These are phyloP conservation scores for Termitomyces heimii DNA, from an alignment of 768 basidiomycete species.

Conservation along the genomic window DNA sequence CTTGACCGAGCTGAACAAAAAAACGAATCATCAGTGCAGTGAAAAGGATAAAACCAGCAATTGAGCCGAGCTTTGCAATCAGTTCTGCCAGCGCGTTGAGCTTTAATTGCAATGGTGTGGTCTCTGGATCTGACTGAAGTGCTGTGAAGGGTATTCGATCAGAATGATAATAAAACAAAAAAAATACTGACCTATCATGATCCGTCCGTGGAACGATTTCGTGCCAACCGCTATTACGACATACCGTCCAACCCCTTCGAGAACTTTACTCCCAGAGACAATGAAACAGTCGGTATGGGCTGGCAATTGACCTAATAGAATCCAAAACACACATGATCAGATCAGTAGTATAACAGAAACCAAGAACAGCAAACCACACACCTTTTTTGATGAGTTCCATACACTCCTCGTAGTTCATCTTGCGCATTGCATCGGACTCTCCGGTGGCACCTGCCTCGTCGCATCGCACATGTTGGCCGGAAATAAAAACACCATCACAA, in stretches of 20 bases:
- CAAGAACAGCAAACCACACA: not conserved
- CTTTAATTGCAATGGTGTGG: conserved; percentile 92
- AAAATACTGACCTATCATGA: conserved; percentile 79
- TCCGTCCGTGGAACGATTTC: conserved; percentile 92
- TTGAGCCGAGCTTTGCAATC: conserved; percentile 87
- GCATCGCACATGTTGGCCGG: conserved; percentile 90
- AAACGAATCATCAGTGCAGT: conserved; percentile 85
- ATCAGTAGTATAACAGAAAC: not conserved
- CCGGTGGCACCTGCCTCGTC: conserved; percentile 97
- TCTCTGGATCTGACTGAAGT: conserved; percentile 78
- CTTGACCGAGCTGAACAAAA: conserved; percentile 77
- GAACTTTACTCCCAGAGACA: conserved; percentile 85
- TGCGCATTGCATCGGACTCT: conserved; percentile 93
- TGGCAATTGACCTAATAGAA: conserved; percentile 17
- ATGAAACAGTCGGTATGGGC: conserved; percentile 88
- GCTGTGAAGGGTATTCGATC: conserved; percentile 36
- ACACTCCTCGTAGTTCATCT: conserved; percentile 73
- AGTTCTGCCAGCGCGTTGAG: conserved; percentile 91
- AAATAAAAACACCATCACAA: conserved; percentile 91
- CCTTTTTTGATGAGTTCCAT: conserved; percentile 37
- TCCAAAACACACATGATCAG: not conserved
- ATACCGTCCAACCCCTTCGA: conserved; percentile 92
- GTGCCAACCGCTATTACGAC: conserved; percentile 90
- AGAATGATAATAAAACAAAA: not conserved
- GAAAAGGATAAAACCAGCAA: conserved; percentile 81